These are phyloP conservation scores for Agaricus subrufescens DNA, from an alignment of 768 basidiomycete genomes.

Conservation along the genomic window DNA sequence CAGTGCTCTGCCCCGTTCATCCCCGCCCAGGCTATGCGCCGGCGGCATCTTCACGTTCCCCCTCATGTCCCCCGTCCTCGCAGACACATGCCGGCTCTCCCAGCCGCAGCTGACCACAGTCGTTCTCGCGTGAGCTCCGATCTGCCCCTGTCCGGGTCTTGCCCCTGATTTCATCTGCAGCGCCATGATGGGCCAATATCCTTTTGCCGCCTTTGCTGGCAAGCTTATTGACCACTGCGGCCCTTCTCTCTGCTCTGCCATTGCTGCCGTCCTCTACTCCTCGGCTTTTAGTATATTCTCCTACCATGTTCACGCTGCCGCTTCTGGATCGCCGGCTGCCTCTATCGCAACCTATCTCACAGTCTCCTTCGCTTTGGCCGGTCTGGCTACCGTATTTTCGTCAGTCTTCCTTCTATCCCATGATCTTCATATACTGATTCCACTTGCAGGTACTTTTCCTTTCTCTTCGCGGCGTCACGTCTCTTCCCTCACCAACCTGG, in stretches of 20 bases:
- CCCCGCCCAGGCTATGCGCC: conserved; percentile 54
- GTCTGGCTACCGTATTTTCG: conserved; percentile 71
- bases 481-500: conserved; percentile 63
- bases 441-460: conserved; percentile 55
- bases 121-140: conserved; percentile 57
- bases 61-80: conserved; percentile 61
- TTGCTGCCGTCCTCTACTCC: conserved; percentile 54
- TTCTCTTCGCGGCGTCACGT: conserved; percentile 71
- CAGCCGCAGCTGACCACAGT: conserved; percentile 80
- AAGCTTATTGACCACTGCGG: conserved; percentile 65
- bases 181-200: conserved; percentile 83
- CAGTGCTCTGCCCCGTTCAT: background rate
- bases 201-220: conserved; percentile 65
- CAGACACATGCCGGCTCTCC: conserved; percentile 53
- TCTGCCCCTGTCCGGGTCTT: background rate
- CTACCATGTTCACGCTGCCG: conserved; percentile 40
- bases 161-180: conserved; percentile 29
- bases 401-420: conserved; percentile 30
- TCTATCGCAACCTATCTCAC: conserved; percentile 43
- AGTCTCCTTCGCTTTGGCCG: conserved; percentile 56
- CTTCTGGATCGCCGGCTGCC: conserved; percentile 37
- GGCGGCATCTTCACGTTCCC: conserved; percentile 83
- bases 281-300: conserved; percentile 62
- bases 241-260: conserved; percentile 61
- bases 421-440: background rate